Evolutionary conservation across 2,329 filamentous ascomycete species (phyloP), one percentile per base, ranked within the genome.

Genomic region (Bipolaris victoriae): DNA sequence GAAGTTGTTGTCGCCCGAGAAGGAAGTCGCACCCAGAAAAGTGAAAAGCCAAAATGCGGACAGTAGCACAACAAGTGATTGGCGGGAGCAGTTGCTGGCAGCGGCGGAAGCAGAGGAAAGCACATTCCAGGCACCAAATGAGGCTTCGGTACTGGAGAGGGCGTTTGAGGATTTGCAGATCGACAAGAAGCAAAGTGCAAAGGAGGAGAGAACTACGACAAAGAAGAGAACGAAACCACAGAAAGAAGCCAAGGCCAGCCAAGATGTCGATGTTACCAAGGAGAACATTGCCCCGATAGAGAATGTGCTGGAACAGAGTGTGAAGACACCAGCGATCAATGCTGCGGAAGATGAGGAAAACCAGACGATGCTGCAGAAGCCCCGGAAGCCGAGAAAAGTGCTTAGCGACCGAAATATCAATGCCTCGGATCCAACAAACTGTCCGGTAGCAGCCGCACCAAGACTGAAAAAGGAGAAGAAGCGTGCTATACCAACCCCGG

Each of bases 1-100:
- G 4, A 70, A 69, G 36, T 69, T 73, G 22, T 47, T 75, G 5
- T 68, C 67, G 15, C 66, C 70, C 5, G 67, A 68, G 43, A 71
- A 71, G 57, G 68, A 66, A 29, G 57, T 45, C 62, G 35, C 52
- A 37, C 26, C 52, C 36, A 43, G 22, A 22, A 37, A 24, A 11
- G 11, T 37, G 2, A 37, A 31, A 33, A 13, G 33, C 36, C 36
- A 44, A 53, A 57, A 49, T 53, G 37, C 37, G 39, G 40, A 16
- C 15, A 58, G 39, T 20, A 51, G 13, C 36, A 44, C 26, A 16
- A 36, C 57, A 49, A 43, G 52, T 11, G 47, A 48, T 20, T 57
- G 46, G 48, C 50, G 43, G 26, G 44, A 53, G 44, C 53, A 60
- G 18, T 37, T 62, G 20, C 46, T 52, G 31, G 48, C 58, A 49